Conservation (phyloP, 495 filamentous ascomycete genomes). For the Rusavskia elegans region DNA sequence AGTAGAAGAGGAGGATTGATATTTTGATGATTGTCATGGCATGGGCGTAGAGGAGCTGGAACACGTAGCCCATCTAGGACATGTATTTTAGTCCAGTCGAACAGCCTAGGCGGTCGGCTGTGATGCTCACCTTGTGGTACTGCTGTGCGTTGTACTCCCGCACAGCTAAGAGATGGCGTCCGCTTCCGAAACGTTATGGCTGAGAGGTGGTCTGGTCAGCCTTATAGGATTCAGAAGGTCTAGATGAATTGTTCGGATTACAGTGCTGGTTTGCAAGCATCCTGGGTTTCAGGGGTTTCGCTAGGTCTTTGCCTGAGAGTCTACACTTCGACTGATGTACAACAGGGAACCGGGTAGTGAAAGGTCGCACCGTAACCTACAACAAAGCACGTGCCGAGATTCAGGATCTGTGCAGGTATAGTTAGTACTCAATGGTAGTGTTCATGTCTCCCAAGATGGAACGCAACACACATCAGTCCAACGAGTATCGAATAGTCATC, state of each 20-base stretch:
- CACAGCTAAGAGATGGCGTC: background rate
- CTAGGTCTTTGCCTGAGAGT: too few species aligned
- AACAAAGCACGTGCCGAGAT: background rate
- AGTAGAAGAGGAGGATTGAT: slow-evolving; percentile 28
- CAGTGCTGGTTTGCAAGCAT: too few species aligned
- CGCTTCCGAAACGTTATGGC: background rate
- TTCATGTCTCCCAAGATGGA: background rate
- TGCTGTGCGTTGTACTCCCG: background rate
- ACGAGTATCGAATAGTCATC: slow-evolving; percentile 1
- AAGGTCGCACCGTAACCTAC: background rate
- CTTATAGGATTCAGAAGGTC: background rate
- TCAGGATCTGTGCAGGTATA: background rate
- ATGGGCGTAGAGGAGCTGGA: slow-evolving; percentile 13
- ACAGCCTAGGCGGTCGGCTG: too few species aligned
- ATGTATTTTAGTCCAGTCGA: too few species aligned
- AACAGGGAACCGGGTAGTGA: background rate
- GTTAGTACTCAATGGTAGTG: too few species aligned
- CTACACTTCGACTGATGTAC: too few species aligned
- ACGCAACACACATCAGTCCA: slow-evolving; percentile 4
- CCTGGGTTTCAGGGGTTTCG: too few species aligned
- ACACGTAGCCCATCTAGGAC: background rate
- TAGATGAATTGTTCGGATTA: background rate
- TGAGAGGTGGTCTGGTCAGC: background rate
- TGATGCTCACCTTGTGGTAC: background rate
- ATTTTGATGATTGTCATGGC: slow-evolving; percentile 23